phyloP scores from a whole-genome alignment of 2,329 filamentous ascomycete species.

The Scedosporium boydii region DNA sequence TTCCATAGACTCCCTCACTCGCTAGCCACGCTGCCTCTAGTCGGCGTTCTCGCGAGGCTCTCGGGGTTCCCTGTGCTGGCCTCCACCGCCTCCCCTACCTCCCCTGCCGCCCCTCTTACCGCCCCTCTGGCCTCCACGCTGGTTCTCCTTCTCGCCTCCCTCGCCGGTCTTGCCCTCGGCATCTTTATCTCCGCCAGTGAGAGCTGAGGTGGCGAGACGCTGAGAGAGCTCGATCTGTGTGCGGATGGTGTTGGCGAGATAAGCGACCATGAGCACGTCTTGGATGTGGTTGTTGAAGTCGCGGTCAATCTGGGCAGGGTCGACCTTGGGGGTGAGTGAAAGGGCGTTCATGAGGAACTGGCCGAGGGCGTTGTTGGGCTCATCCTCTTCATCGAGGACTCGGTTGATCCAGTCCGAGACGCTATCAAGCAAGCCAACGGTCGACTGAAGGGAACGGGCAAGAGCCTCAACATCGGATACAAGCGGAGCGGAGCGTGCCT shows the following conservation, averaged over 20 bases:
- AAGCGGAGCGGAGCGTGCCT: constrained; percentile 63
- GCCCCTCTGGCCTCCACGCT: constrained; percentile 40
- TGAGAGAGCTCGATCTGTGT: constrained; percentile 98
- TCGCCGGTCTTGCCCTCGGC: constrained; percentile 35
- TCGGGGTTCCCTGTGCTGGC: constrained; percentile 40
- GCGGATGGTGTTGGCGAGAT: constrained; percentile 96
- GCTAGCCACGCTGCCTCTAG: not conserved
- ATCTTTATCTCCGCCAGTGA: constrained; percentile 41
- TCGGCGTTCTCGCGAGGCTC: constrained; percentile 12
- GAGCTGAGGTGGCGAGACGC: constrained; percentile 72
- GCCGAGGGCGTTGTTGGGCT: constrained; percentile 82
- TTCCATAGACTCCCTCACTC: not conserved
- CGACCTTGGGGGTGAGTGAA: constrained; percentile 89
- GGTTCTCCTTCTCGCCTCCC: constrained; percentile 31
- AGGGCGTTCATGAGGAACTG: constrained; percentile 94
- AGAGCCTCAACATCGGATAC: constrained; percentile 85
- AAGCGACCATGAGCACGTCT: constrained; percentile 95
- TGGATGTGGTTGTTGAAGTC: constrained; percentile 99
- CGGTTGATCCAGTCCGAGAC: constrained; percentile 88
- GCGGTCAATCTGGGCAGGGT: constrained; percentile 79
- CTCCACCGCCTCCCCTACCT: constrained; percentile 18
- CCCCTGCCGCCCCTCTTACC: constrained; percentile 41
- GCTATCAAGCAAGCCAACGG: constrained; percentile 80
- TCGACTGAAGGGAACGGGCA: constrained; percentile 77
- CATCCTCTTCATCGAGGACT: constrained; percentile 85